These are phyloP conservation scores for Heritiera fomes DNA, from an alignment of 345 rosid species.

Conservation along the genomic window DNA sequence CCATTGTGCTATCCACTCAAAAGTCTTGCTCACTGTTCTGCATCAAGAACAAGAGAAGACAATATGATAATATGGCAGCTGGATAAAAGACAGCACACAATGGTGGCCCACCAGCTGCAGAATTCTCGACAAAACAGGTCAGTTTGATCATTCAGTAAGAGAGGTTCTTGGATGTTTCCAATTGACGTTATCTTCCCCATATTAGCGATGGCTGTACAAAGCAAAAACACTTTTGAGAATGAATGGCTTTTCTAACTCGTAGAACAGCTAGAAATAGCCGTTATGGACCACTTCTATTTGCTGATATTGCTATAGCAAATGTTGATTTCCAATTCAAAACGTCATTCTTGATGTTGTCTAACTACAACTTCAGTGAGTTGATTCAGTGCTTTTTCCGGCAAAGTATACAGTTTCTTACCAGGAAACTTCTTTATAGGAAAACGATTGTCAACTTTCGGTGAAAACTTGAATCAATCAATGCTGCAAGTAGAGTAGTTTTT, in stretches of 20 bases:
- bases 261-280: neutral
- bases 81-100: constrained; percentile 1
- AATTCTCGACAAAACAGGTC: constrained; percentile 16
- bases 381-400: constrained; percentile 8
- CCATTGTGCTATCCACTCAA: neutral
- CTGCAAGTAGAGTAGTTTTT: neutral
- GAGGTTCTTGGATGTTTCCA: constrained; percentile 10
- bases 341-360: constrained; percentile 1
- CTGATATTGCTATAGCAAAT: neutral
- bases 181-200: neutral
- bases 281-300: constrained; percentile 11
- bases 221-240: constrained; percentile 13
- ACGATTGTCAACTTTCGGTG: constrained; percentile 25
- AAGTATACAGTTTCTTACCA: neutral
- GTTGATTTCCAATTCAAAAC: neutral
- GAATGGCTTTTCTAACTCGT: neutral
- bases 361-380: constrained; percentile 13
- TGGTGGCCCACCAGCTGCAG: constrained; percentile 14
- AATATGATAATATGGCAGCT: constrained; percentile 20
- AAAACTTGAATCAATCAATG: constrained; percentile 12
- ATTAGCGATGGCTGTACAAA: neutral
- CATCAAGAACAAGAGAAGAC: constrained; percentile 10
- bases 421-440: neutral
- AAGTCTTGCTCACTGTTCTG: neutral
- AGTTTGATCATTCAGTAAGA: constrained; percentile 1